These are phyloP conservation scores for Anacardium occidentale DNA, from an alignment of 345 rosid species.

Conservation along the genomic window DNA sequence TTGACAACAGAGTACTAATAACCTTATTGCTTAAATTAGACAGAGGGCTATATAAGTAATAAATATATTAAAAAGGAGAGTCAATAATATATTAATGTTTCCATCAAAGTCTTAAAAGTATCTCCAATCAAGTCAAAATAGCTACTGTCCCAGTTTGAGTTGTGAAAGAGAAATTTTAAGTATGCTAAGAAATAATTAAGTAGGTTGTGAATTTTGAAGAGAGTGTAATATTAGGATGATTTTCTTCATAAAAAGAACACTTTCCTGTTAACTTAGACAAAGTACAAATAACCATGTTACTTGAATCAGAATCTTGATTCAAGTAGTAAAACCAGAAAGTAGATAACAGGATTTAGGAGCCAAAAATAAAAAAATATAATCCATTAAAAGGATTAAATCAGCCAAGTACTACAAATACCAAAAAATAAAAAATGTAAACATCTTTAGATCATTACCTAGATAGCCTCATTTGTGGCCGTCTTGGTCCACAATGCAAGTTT, in stretches of 20 bases:
- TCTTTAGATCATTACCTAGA: slow-evolving; percentile 46
- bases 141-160: neutral
- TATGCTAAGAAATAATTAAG: neutral
- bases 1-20: neutral
- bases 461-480: slow-evolving; percentile 88
- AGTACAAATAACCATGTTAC: too few species aligned
- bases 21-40: neutral
- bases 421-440: neutral
- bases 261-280: neutral
- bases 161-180: neutral
- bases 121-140: neutral
- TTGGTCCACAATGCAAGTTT: slow-evolving; percentile 90
- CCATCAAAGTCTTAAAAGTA: neutral
- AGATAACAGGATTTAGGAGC: neutral
- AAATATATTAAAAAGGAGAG: neutral
- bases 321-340: neutral
- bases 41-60: neutral
- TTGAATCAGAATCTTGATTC: neutral
- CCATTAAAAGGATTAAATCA: slow-evolving; percentile 1
- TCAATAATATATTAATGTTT: neutral
- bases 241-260: neutral
- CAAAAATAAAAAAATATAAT: neutral
- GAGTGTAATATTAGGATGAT: neutral
- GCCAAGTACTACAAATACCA: neutral
- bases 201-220: neutral